Base-by-base conservation (phyloP, 2,329 filamentous ascomycete genomes). In the Alternaria triticina region DNA sequence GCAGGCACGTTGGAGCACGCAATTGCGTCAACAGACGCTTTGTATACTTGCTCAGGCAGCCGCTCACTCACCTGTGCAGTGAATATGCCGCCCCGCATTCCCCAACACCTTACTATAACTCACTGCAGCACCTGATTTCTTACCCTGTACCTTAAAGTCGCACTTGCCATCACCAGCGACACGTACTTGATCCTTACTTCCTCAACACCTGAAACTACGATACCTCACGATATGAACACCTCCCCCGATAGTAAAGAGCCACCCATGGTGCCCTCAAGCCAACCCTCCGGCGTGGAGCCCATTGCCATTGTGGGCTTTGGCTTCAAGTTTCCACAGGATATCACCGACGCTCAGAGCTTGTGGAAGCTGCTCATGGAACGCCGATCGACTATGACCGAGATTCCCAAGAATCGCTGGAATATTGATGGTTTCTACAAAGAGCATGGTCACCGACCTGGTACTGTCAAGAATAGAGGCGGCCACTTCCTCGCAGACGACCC, bases 251-350 rank as follows among this genome's bases (percentile, higher is more conserved):
- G 2, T 5, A 9, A 25, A 30, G 17, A 11, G 22, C n/a, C 15
- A 10, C 12, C 23, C 12, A 46, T 46, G 22, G 13, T 22, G 5
- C 3, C 40, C 4, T n/a, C 40, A 6, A 13, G 6, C 13, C 6
- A 30, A 4, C 7, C 7, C 13, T n/a, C 25, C 2, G 17, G 11
- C 12, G 17, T 58, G 3, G 54, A 58, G 23, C 59, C 54, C 5
- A 67, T 74, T 20, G 81, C 81, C 6, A 71, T 83, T 12, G 69
- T 82, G 45, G 81, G 80, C 30, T 77, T 79, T 49, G 70, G 74
- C 7, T 66, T 71, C 54, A 70, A 68, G 22, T 70, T 76, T 23
- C 72, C 74, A 3, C 65, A 71, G 49, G 68, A 67, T 47, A 64
- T 67, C 0, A 63, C 57, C 2, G 52, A 55, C 2, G 55, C 65